phyloP scores from a whole-genome alignment of 208 protist species.

The Naegleria fowleri region DNA sequence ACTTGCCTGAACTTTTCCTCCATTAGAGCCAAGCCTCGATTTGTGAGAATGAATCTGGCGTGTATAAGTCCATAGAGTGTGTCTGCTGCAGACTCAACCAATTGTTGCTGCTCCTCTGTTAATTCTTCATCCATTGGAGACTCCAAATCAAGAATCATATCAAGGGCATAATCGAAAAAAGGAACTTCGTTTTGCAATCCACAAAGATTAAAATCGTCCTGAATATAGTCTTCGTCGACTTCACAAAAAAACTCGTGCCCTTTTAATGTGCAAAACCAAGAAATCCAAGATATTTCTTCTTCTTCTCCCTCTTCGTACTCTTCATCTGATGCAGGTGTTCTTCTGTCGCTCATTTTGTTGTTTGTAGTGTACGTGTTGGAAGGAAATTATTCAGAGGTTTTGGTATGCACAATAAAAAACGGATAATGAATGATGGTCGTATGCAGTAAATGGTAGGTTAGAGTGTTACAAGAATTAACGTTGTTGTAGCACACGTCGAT shows the following conservation, averaged over 20 bases:
- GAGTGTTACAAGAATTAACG: too few species aligned
- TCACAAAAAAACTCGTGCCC: conserved; percentile 97
- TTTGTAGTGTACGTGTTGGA: too few species aligned
- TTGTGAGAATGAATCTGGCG: conserved; percentile 94
- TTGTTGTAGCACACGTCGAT: too few species aligned
- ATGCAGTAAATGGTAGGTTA: too few species aligned
- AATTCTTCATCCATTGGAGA: conserved; percentile 75
- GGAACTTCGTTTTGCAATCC: conserved; percentile 84
- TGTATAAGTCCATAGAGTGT: conserved; percentile 98
- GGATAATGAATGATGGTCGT: too few species aligned
- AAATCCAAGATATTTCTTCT: conserved; percentile 87
- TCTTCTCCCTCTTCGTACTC: conserved; percentile 69
- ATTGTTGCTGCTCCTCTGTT: conserved; percentile 88
- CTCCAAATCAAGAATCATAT: conserved; percentile 93
- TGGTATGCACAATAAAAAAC: too few species aligned
- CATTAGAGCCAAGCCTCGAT: conserved; percentile 89
- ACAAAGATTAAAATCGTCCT: conserved; percentile 97
- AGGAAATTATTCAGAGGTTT: too few species aligned
- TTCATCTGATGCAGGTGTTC: conserved; percentile 9
- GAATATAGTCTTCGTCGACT: conserved; percentile 92
- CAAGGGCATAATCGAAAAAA: conserved; percentile 94
- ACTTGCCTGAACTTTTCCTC: conserved; percentile 86
- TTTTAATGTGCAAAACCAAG: conserved; percentile 93
- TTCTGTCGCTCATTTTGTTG: background rate
- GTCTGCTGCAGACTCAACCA: conserved; percentile 88